Conservation (phyloP, 2,329 filamentous ascomycete genomes). For the Phoma sp. region DNA sequence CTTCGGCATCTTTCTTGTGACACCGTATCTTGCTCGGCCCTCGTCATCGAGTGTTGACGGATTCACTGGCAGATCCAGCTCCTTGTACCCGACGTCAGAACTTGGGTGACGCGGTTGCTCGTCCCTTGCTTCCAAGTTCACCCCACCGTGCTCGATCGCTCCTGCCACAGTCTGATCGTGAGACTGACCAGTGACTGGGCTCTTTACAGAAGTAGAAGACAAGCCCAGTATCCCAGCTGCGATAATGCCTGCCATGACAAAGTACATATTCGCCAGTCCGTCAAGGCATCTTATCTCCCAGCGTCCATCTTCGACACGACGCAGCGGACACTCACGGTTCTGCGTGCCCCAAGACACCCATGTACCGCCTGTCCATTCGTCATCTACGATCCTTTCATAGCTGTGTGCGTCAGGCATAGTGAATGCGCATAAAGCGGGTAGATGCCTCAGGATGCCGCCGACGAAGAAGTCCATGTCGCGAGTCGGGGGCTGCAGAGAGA, state of each 20-base stretch:
- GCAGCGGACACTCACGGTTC: conserved; percentile 76
- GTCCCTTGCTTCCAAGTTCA: not conserved
- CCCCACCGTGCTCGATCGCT: conserved; percentile 7
- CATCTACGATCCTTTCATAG: conserved; percentile 71
- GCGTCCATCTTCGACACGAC: conserved; percentile 68
- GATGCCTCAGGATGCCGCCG: conserved; percentile 70
- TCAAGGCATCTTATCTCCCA: conserved; percentile 85
- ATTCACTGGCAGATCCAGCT: conserved; percentile 52
- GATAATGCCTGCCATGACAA: conserved; percentile 68
- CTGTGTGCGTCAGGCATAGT: conserved; percentile 69
- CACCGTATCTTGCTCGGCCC: conserved; percentile 59
- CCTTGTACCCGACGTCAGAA: conserved; percentile 54
- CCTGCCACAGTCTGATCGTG: conserved; percentile 1
- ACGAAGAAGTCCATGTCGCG: conserved; percentile 70
- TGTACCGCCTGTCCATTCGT: conserved; percentile 77
- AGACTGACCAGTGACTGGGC: not conserved
- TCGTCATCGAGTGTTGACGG: conserved; percentile 32
- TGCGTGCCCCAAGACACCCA: conserved; percentile 83
- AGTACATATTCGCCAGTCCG: conserved; percentile 78
- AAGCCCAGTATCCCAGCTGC: conserved; percentile 66
- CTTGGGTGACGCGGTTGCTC: not conserved
- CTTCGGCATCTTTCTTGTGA: conserved; percentile 61
- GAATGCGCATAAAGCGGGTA: conserved; percentile 71
- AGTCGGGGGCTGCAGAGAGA: conserved; percentile 64
- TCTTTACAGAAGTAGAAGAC: conserved; percentile 22